phyloP scores from a whole-genome alignment of 768 basidiomycete genomes.

The Termitomyces sp. region DNA sequence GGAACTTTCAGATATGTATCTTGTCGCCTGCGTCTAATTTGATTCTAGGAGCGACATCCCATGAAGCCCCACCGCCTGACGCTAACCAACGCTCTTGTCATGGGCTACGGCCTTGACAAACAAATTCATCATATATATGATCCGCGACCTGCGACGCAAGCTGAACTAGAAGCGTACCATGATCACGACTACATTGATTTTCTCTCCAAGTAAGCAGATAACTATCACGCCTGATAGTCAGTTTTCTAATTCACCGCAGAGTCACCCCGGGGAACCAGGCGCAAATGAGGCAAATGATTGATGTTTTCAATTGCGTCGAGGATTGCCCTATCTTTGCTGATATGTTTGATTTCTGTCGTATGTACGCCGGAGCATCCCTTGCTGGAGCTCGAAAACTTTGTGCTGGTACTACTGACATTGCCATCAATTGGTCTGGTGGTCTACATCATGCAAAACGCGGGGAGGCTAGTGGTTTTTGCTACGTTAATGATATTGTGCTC shows the following conservation, averaged over 20 bases:
- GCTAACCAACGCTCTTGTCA: slow-evolving; percentile 89
- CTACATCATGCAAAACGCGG: slow-evolving; percentile 97
- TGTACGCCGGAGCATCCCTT: slow-evolving; percentile 90
- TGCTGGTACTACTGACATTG: slow-evolving; percentile 87
- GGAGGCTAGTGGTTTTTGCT: slow-evolving; percentile 98
- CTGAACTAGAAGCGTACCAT: slow-evolving; percentile 87
- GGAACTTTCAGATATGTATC: slow-evolving; percentile 15
- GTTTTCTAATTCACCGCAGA: slow-evolving; percentile 31
- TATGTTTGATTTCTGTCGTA: slow-evolving; percentile 89
- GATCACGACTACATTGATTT: slow-evolving; percentile 96
- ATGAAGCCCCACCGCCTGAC: slow-evolving; percentile 99
- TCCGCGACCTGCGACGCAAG: slow-evolving; percentile 83
- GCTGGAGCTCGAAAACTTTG: slow-evolving; percentile 87
- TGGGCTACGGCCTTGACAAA: slow-evolving; percentile 95
- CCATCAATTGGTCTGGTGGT: slow-evolving; percentile 98
- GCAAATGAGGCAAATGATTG: slow-evolving; percentile 72
- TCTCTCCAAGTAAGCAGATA: slow-evolving; percentile 64
- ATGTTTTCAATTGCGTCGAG: slow-evolving; percentile 91
- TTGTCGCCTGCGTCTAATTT: not conserved
- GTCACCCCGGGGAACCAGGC: slow-evolving; percentile 73
- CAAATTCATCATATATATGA: slow-evolving; percentile 90
- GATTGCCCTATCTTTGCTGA: slow-evolving; percentile 96
- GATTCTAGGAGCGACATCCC: slow-evolving; percentile 83
- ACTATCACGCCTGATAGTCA: not conserved
- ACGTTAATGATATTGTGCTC: slow-evolving; percentile 94